A percentile compares a stretch with the other conserved stretches of the same genome.
Evolutionary conservation across 331 rosid species (phyloP).

Genomic region (Rhamnella rubrinervis): DNA sequence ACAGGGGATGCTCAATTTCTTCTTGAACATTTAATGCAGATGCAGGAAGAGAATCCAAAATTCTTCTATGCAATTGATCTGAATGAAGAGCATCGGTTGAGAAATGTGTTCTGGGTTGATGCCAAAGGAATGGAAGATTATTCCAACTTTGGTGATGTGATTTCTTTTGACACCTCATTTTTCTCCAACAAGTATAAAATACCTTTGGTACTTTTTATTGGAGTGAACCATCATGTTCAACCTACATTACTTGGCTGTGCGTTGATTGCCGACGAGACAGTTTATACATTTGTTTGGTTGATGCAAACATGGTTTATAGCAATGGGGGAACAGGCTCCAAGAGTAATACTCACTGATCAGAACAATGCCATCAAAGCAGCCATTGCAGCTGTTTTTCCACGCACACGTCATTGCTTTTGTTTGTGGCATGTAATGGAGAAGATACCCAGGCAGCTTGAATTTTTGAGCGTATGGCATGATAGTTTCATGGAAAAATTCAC

Average conservation of each 20-base stretch:
- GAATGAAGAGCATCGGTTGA: conserved; percentile 84
- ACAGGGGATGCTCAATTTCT: conserved; percentile 77
- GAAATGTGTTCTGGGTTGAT: conserved; percentile 93
- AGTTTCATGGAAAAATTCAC: conserved; percentile 60
- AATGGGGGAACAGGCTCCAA: conserved; percentile 84
- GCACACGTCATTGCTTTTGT: conserved; percentile 80
- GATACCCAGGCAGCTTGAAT: conserved; percentile 64
- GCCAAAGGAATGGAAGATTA: conserved; percentile 87
- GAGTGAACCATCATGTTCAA: conserved; percentile 86
- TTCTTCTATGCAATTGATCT: conserved; percentile 88
- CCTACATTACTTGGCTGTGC: conserved; percentile 87
- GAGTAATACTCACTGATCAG: conserved; percentile 80
- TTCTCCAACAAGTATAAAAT: conserved; percentile 72
- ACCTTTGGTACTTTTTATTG: conserved; percentile 80
- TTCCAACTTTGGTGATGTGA: conserved; percentile 65
- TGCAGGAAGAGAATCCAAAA: conserved; percentile 86
- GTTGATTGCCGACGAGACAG: conserved; percentile 76
- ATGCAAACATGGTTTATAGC: conserved; percentile 89
- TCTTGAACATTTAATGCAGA: conserved; percentile 72
- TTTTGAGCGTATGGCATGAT: conserved; percentile 64
- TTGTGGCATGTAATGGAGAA: conserved; percentile 81
- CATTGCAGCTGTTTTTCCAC: conserved; percentile 70
- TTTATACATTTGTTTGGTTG: conserved; percentile 72
- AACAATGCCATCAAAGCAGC: conserved; percentile 70
- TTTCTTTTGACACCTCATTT: conserved; percentile 81